A percentile compares a stretch with the other conserved stretches of the same genome.
Evolutionary conservation across 768 basidiomycete species (phyloP).

Genomic region (Termitomyces heimii): DNA sequence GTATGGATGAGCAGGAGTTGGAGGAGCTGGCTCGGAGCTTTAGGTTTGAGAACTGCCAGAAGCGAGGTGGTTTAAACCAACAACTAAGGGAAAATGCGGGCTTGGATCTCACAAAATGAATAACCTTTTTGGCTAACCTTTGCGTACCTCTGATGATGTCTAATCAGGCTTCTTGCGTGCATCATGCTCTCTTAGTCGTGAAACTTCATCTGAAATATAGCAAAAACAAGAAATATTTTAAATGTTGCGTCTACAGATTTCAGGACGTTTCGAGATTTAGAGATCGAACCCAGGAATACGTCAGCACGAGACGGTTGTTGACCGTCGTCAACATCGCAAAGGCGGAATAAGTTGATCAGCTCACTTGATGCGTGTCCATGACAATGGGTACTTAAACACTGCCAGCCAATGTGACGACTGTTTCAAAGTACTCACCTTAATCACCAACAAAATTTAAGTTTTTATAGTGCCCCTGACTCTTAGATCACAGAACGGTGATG

Average conservation of each 20-base stretch:
- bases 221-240: neutral
- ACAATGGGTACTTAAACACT: neutral
- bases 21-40: constrained; percentile 72
- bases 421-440: neutral
- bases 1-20: constrained; percentile 50
- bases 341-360: neutral
- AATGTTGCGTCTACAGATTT: neutral
- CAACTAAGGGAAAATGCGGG: constrained; percentile 32
- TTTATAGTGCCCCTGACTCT: neutral
- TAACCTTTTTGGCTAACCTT: neutral
- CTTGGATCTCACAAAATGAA: neutral
- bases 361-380: neutral
- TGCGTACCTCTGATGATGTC: neutral
- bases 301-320: neutral
- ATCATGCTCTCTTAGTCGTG: neutral
- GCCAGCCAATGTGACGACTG: neutral
- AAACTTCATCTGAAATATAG: neutral
- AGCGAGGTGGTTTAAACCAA: constrained; percentile 59
- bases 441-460: neutral
- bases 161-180: neutral
- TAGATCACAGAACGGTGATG: neutral
- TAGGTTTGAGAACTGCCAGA: constrained; percentile 60
- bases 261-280: neutral
- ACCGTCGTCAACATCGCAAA: neutral
- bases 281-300: neutral